Evolutionary conservation across 2,329 filamentous ascomycete genomes (phyloP), one percentile per base, ranked within the genome.

Genomic region (Botrytis fabae): DNA sequence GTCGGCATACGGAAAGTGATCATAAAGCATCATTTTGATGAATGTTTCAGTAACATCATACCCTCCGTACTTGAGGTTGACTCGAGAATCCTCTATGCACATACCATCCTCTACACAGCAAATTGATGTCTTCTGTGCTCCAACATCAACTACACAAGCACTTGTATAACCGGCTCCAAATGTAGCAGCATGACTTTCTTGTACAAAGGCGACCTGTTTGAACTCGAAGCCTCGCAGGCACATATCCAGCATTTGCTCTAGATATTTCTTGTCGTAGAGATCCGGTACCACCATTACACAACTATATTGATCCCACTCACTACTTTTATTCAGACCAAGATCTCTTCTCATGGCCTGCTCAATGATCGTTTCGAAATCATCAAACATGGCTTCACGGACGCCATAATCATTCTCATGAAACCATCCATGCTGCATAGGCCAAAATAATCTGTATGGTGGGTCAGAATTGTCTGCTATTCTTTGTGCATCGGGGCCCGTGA

Each of bases 211-310:
- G 66, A 98, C 91, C 72, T 92, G 91, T 75, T 89, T 92, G 81
- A 99, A 97, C 73, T 94, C 92, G 80, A 98, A 96, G 83, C 95
- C 95, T 65, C 89, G 91, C 85, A 98, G 92, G 78, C 95, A 90
- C 74, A 96, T 93, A 72, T 95, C 91, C 60, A 99, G 85, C 16
- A 97, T 85, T 80, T 92, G 91, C 68, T 94, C 93, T 28, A 98
- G 93, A 76, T 98, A 97, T 69, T 89, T 90, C 82, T 97, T 97
- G 83, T 99, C 96, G 83, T 98, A 99, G 16, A 99, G 86, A 81
- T 99, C 96, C 0, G 96, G 96, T 64, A 99, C 97, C 75, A 99
- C 91, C 79, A 98, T 94, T n/a, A 98, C 95, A 78, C 94, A 98
- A 79, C 93, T 96, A 83, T 98, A 98, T 81, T 97, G 93, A 71